Base-by-base conservation (phyloP, 2,329 filamentous ascomycete genomes). In the Trichoderma pleuroti region DNA sequence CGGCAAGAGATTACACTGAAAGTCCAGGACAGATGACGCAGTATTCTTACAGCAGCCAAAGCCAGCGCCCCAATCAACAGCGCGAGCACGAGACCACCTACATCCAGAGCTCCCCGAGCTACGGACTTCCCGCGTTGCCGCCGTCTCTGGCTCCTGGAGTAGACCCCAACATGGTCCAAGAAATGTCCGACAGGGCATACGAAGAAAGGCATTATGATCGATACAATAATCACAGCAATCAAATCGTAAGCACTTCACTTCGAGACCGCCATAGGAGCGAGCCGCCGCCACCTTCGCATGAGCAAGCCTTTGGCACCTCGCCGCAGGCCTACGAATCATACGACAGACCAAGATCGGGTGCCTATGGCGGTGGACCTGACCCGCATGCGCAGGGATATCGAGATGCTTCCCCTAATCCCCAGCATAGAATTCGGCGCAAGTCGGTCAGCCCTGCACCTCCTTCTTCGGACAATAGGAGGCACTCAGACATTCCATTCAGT, bases 401-500 rank as follows among this genome's bases (percentile, higher is more conserved):
- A 24, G 49, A 54, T 54, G 49, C 49, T 26, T 83, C 83, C 5
- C 82, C 84, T 73, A 85, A 79, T 36, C 76, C 78, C 76, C 85
- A 73, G 80, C 80, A 74, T 77, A 83, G 74, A 79, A 88, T 90
- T 72, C 85, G 82, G 72, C 88, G 92, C 66, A 94, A 94, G 78
- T 93, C 92, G 1, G 87, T 94, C 36, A 93, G 91, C 75, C 91
- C 92, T 3, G 87, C 87, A 1, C 91, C 92, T 72, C 86, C 78
- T 26, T 84, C 78, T 46, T 78, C 81, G 67, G 84, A 82, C 60
- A 79, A 82, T 60, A 84, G 87, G 71, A 82, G 86, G 63, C 75
- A 87, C 6, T 91, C 90, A 2, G 86, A 86, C 18, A 80, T 92
- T 5, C 92, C 92, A 0, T 95, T 93, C 75, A 88, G 90, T 0